phyloP scores from a whole-genome alignment of 345 rosid genomes.

The Populus euphratica region DNA sequence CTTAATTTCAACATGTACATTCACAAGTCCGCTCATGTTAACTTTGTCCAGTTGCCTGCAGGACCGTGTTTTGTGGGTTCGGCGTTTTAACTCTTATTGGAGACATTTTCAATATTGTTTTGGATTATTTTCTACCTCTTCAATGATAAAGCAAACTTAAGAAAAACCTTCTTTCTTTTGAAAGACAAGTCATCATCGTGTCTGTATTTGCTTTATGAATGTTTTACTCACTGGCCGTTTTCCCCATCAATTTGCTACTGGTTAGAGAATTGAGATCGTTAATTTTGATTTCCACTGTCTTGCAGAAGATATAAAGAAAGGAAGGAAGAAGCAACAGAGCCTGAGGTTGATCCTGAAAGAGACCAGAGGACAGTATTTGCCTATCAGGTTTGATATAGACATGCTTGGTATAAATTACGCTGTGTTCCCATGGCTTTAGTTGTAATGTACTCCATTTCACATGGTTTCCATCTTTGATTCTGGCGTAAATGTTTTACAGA shows the following conservation, averaged over 20 bases:
- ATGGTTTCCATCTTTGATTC: slow-evolving; percentile 7
- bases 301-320: slow-evolving; percentile 77
- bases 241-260: not conserved
- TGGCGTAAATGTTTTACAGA: slow-evolving; percentile 37
- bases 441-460: not conserved
- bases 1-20: slow-evolving; percentile 35
- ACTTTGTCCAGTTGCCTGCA: slow-evolving; percentile 74
- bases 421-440: not conserved
- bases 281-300: slow-evolving; percentile 21
- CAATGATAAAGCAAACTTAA: not conserved
- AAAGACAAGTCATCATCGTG: slow-evolving; percentile 3
- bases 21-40: slow-evolving; percentile 40
- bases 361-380: slow-evolving; percentile 99
- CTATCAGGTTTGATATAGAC: slow-evolving; percentile 60
- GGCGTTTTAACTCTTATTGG: slow-evolving; percentile 52
- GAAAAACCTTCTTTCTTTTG: slow-evolving; percentile 21
- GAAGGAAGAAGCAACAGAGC: slow-evolving; percentile 71
- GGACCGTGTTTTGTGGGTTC: slow-evolving; percentile 59
- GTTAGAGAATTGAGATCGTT: slow-evolving; percentile 6
- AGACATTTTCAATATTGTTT: slow-evolving; percentile 43
- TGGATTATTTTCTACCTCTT: slow-evolving; percentile 22
- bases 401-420: not conserved
- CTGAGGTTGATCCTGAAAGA: slow-evolving; percentile 96
- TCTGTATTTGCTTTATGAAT: not conserved
- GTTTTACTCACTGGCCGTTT: not conserved